These are phyloP conservation scores for Alternaria sp. DNA, from an alignment of 2,329 filamentous ascomycete species.

Conservation along the genomic window DNA sequence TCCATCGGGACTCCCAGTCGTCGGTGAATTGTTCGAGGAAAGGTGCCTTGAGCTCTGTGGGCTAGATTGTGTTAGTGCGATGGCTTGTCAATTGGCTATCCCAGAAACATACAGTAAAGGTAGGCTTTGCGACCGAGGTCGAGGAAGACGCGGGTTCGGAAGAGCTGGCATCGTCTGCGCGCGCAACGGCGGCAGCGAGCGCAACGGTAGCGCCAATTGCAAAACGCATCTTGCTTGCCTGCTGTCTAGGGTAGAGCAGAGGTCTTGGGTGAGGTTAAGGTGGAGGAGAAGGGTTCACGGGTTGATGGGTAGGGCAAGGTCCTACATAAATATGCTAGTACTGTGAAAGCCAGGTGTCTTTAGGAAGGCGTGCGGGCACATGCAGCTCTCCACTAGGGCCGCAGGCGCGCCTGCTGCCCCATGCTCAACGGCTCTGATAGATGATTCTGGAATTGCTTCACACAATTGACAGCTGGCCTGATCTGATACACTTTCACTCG, in stretches of 20 bases:
- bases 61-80: conserved; percentile 63
- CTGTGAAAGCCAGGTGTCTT: background rate
- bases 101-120: conserved; percentile 78
- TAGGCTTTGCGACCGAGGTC: conserved; percentile 72
- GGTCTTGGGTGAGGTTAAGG: conserved; percentile 31
- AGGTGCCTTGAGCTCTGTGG: conserved; percentile 84
- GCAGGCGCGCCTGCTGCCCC: conserved; percentile 11
- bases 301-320: conserved; percentile 27
- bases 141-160: conserved; percentile 61
- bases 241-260: conserved; percentile 41
- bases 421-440: conserved; percentile 22
- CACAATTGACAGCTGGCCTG: conserved; percentile 34
- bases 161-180: conserved; percentile 66
- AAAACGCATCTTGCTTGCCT: conserved; percentile 62
- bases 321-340: conserved; percentile 10
- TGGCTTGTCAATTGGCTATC: background rate
- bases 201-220: conserved; percentile 75
- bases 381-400: conserved; percentile 20
- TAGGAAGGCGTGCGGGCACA: conserved; percentile 18
- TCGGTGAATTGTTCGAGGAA: conserved; percentile 99
- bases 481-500: background rate
- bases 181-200: conserved; percentile 75
- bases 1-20: conserved; percentile 94
- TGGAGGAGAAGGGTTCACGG: conserved; percentile 28
- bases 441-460: conserved; percentile 33